phyloP scores from a whole-genome alignment of 192 early-diverging fungal genomes.

The Chytriomyces sp. region DNA sequence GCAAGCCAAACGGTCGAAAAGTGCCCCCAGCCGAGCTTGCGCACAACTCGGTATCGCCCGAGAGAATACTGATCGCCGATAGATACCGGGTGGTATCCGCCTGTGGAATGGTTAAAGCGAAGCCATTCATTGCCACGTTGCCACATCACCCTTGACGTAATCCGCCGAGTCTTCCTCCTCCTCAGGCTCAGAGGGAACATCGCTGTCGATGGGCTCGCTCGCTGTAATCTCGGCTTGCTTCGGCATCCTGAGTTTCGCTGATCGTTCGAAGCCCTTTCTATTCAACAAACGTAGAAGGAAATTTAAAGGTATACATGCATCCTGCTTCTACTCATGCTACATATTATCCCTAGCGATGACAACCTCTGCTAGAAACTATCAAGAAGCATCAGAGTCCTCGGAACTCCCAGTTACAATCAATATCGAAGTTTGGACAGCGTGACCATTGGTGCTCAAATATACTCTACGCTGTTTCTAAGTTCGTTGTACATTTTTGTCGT shows the following conservation, averaged over 20 bases:
- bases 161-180: conserved; percentile 88
- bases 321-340: background rate
- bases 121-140: background rate
- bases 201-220: conserved; percentile 16
- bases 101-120: conserved; percentile 20
- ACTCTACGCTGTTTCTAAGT: background rate
- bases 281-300: background rate
- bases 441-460: conserved; percentile 35
- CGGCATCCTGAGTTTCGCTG: too few relatives aligned
- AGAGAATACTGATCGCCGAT: conserved; percentile 82
- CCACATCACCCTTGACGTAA: conserved; percentile 70
- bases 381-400: conserved; percentile 31
- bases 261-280: background rate
- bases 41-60: conserved; percentile 72
- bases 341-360: background rate
- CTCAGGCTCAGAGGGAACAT: conserved; percentile 26
- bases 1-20: conserved; percentile 98
- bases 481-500: conserved; percentile 39
- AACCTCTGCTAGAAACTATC: background rate
- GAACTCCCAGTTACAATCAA: conserved; percentile 51
- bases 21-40: conserved; percentile 99
- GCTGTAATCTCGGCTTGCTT: conserved; percentile 4
- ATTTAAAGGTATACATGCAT: background rate
- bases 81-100: conserved; percentile 91
- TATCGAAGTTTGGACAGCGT: conserved; percentile 42